Percentiles rank a stretch among this genome's conserved stretches.
Evolutionary conservation across 2,329 filamentous ascomycete genomes (phyloP).

Genomic region (Xylariaceae sp.): DNA sequence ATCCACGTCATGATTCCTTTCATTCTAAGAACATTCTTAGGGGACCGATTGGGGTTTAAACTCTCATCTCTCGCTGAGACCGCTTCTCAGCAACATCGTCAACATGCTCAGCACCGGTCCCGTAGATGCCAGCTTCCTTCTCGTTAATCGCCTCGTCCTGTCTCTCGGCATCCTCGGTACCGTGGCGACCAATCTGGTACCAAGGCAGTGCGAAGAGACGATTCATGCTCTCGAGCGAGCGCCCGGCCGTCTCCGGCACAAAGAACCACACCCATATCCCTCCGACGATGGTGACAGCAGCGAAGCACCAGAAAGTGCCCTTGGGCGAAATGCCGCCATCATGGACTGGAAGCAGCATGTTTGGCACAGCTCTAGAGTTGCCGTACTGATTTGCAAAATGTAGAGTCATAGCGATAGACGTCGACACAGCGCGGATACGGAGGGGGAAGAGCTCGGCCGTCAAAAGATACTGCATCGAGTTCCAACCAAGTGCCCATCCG

Average conservation of each 20-base stretch:
- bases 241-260: constrained; percentile 67
- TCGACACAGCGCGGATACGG: constrained; percentile 66
- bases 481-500: constrained; percentile 70
- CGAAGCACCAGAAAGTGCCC: constrained; percentile 77
- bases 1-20: no score
- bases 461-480: constrained; percentile 73
- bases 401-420: constrained; percentile 70
- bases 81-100: constrained; percentile 20
- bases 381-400: constrained; percentile 79
- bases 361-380: constrained; percentile 69
- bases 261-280: constrained; percentile 68
- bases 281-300: constrained; percentile 62
- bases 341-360: constrained; percentile 57
- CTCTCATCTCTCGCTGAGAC: background rate
- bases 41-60: no score
- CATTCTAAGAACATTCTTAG: no score
- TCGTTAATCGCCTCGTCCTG: constrained; percentile 39
- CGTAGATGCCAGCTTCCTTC: constrained; percentile 37
- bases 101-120: constrained; percentile 28
- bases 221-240: constrained; percentile 67
- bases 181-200: constrained; percentile 64
- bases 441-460: constrained; percentile 76
- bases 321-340: constrained; percentile 49
- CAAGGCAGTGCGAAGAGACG: constrained; percentile 67
- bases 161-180: constrained; percentile 47